Conservation (phyloP, 352 stramenopile genomes). For the Phytophthora idaei region DNA sequence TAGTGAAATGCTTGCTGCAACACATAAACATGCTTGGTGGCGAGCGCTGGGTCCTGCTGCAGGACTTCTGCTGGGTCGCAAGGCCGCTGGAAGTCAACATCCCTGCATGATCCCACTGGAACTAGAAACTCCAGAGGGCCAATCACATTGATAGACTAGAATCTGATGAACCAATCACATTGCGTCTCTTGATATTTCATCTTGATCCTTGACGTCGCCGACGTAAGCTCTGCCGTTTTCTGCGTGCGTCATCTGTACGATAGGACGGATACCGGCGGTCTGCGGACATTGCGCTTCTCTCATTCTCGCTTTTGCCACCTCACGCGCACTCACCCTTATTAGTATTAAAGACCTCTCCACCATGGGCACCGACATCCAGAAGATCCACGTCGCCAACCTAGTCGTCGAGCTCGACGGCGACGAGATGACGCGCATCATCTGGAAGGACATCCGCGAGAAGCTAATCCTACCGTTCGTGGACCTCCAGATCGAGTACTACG, state of each 20-base stretch:
- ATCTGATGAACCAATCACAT: background rate
- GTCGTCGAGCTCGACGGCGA: slow-evolving; percentile 89
- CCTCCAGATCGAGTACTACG: slow-evolving; percentile 87
- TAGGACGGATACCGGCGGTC: slow-evolving; percentile 20
- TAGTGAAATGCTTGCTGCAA: background rate
- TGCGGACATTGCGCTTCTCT: slow-evolving; percentile 16
- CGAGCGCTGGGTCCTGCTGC: no score
- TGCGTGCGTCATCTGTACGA: slow-evolving; percentile 16
- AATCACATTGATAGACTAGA: background rate
- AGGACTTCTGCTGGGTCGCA: no score
- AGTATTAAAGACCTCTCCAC: background rate
- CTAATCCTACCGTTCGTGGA: slow-evolving; percentile 86
- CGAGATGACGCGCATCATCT: slow-evolving; percentile 88
- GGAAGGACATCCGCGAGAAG: slow-evolving; percentile 69
- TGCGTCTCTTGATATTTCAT: background rate
- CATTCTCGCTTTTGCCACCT: slow-evolving; percentile 27
- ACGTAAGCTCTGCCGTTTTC: slow-evolving; percentile 1
- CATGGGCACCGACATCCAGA: slow-evolving; percentile 47
- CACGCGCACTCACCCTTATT: background rate
- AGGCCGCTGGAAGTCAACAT: background rate
- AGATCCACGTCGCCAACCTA: slow-evolving; percentile 80
- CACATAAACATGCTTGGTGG: no score
- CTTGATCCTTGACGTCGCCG: background rate
- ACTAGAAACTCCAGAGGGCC: background rate
- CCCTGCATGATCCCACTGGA: background rate